phyloP scores from a whole-genome alignment of 148 eudicot species.

The Salicornia ramosissima region DNA sequence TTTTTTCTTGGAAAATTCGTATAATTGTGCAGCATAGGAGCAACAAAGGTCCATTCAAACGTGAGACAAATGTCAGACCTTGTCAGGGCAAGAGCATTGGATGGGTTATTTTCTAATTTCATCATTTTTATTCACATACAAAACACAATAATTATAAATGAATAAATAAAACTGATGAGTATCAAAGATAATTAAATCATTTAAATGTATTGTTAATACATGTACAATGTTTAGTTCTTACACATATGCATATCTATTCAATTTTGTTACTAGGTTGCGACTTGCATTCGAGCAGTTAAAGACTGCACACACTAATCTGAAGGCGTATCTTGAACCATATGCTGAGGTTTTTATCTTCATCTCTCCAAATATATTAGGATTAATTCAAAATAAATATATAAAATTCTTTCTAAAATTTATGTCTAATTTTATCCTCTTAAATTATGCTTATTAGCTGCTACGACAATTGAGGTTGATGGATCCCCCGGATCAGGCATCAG shows the following conservation, averaged over 20 bases:
- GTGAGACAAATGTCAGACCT: neutral
- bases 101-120: neutral
- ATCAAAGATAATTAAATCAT: too few species aligned
- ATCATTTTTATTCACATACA: neutral
- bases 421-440: too few species aligned
- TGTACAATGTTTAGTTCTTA: neutral
- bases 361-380: neutral
- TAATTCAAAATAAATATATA: neutral
- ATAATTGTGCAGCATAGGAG: slow-evolving; percentile 20
- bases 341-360: slow-evolving; percentile 7
- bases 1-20: too few species aligned
- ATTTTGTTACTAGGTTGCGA: slow-evolving; percentile 3
- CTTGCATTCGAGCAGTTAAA: slow-evolving; percentile 1
- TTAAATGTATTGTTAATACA: too few species aligned
- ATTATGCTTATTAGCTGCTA: slow-evolving; percentile 7
- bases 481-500: slow-evolving; percentile 4
- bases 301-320: slow-evolving; percentile 6
- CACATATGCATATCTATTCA: neutral
- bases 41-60: neutral
- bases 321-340: slow-evolving; percentile 22
- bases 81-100: neutral
- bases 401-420: neutral
- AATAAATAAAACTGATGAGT: too few species aligned
- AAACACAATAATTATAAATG: too few species aligned
- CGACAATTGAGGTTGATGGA: slow-evolving; percentile 5